Base-by-base conservation (phyloP, 2,329 filamentous ascomycete genomes). In the Hypocreales sp. region DNA sequence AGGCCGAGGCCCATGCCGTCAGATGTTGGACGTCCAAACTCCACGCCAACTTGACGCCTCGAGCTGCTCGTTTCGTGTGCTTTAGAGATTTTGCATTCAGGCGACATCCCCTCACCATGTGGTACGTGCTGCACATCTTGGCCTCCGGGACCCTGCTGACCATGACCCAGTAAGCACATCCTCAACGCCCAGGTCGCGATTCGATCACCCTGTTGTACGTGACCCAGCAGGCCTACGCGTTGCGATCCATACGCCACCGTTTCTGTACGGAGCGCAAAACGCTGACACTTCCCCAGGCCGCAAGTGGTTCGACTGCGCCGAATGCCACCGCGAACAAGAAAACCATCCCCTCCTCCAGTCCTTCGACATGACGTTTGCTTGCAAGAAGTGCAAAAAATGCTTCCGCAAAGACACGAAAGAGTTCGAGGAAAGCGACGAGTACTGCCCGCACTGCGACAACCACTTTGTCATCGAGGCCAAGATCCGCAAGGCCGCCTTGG, bases 261-360 rank as follows among this genome's bases (percentile, higher is more conserved):
- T n/a, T n/a, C n/a, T n/a, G n/a, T n/a, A n/a, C n/a, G n/a, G n/a
- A n/a, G n/a, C n/a, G n/a, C n/a, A n/a, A n/a, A n/a, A n/a, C n/a
- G n/a, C n/a, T n/a, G n/a, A n/a, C n/a, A n/a, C 15, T 5, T 23
- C 17, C 17, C 20, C 43, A 87, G 82, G 82, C 63, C 71, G 73
- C 34, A 94, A 93, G 64, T 98, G 92, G 92, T 98, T 94, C 60
- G 90, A 98, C 62, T 98, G 90, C 57, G 80, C 82, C 38, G 79
- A 94, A 51, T 98, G 90, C 60, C 90, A 98, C 58, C 59, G 60
- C 29, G 90, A 98, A 51, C 63, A 72, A 35, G 79, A 92, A 53
- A 56, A 62, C 34, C 90, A 95, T 52, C 57, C 67, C 20, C 72
- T 98, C 14, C 57, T 70, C 29, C 79, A 92, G 56, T 66, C 64